Evolutionary conservation across 495 filamentous ascomycete genomes (phyloP), one percentile per base, ranked within the genome.

Genomic region (Podospora pseudocomata): DNA sequence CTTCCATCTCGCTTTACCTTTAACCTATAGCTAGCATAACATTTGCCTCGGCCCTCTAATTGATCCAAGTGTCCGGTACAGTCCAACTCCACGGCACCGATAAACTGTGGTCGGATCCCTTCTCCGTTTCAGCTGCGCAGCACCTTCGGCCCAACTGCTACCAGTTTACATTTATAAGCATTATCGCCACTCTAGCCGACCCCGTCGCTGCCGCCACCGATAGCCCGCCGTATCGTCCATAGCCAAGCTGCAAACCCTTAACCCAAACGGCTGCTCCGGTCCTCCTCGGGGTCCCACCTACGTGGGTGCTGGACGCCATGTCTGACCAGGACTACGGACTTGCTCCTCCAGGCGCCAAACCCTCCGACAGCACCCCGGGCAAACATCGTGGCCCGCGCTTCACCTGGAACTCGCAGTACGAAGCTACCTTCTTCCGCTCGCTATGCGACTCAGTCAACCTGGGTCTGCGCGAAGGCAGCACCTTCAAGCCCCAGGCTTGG

Each of bases 401-500:
- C 75, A 84, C 80, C 68, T 84, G 82, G 82, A 84, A 80, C 64
- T 67, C 76, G 2, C 75, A 77, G 18, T 83, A 76, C 73, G 82
- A 84, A 70, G 78, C 80, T 60, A 82, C 81, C 68, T 84, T 84
- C 73, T 84, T 84, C 74, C 77, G 77, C 49, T 83, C 81, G 26
- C 75, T 84, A 23, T 82, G 80, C 77, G 81, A 84, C 60, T 83
- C 82, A 20, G 82, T 83, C 74, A 70, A 75, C 64, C 74, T 81
- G 69, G 81, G 81, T 30, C 74, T 80, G 26, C 80, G 81, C 63
- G 82, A 84, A 28, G 82, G 80, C 65, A 82, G 81, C 74, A 83
- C 80, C 74, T 84, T 84, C 77, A 84, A 84, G 72, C 76, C 78
- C 23, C 81, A 83, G 62, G 82, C 82, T 9, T 84, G 82, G 82